Conservation (phyloP, 495 filamentous ascomycete species). For the Rhypophila decipiens region DNA sequence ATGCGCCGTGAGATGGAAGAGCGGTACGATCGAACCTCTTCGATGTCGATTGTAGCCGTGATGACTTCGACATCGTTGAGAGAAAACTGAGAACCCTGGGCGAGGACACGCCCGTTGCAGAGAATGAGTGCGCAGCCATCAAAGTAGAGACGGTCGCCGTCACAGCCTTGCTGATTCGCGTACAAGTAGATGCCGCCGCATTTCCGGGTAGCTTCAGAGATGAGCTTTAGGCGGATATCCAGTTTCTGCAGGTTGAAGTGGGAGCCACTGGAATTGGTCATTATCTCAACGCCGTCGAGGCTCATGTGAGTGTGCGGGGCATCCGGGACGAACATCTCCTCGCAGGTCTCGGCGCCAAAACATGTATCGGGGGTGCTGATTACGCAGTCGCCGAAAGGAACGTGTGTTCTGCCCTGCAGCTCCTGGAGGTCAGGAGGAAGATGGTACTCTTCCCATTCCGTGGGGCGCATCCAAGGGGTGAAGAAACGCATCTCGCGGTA, state of each 20-base stretch:
- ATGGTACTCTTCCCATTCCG: slow-evolving; percentile 62
- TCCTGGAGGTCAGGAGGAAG: slow-evolving; percentile 59
- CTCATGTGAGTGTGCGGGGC: slow-evolving; percentile 33
- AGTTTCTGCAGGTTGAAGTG: slow-evolving; percentile 70
- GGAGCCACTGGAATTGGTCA: slow-evolving; percentile 68
- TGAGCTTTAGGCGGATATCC: slow-evolving; percentile 64
- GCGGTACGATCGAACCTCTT: slow-evolving; percentile 59
- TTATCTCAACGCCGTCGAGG: slow-evolving; percentile 48
- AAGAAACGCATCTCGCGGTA: slow-evolving; percentile 67
- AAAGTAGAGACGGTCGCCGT: slow-evolving; percentile 51
- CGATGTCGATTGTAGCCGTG: slow-evolving; percentile 74
- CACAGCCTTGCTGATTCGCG: slow-evolving; percentile 65
- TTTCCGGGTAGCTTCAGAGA: slow-evolving; percentile 68
- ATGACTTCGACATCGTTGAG: slow-evolving; percentile 80
- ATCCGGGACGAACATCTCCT: slow-evolving; percentile 66
- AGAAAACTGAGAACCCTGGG: slow-evolving; percentile 66
- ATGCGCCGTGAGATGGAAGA: slow-evolving; percentile 46
- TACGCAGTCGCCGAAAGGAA: slow-evolving; percentile 71
- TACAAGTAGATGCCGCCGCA: slow-evolving; percentile 68
- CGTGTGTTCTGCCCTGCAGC: slow-evolving; percentile 52
- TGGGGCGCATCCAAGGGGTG: slow-evolving; percentile 36
- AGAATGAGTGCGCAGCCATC: slow-evolving; percentile 78
- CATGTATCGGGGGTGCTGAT: slow-evolving; percentile 67
- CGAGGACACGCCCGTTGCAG: slow-evolving; percentile 61
- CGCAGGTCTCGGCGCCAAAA: slow-evolving; percentile 66